Base-by-base conservation (phyloP, 2,329 filamentous ascomycete species). In the Fusarium lyarnte region DNA sequence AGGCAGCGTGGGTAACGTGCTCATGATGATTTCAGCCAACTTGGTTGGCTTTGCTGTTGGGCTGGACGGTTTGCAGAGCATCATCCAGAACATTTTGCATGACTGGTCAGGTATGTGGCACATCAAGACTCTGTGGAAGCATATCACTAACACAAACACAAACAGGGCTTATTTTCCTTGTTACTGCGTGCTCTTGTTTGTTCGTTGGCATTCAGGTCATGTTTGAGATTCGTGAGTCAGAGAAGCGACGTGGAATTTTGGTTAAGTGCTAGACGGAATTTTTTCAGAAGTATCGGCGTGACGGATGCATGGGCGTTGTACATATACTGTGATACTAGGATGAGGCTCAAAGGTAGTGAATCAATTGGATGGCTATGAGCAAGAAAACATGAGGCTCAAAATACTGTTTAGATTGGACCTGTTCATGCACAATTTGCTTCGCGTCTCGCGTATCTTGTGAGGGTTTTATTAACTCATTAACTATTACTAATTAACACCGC, bases 11-110 rank as follows among this genome's bases (percentile, higher is more conserved):
- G 89, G 84, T 2, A 98, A 98, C 76, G 88, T 97, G 29, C 83
- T 98, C 52, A 94, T 98, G 92, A 96, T 99, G 93, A 97, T 98
- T 88, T 88, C 89, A 47, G 96, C 95, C 21, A 99, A 99, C 79
- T 84, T 99, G 23, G 94, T 99, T 16, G 96, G 96, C 0, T 99
- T 98, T 82, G 96, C 95, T 0, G 88, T 99, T 17, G 97, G 97
- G 0, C 74, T 98, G 54, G 96, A 99, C 78, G 96, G 97, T 0
- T 76, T 98, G 78, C 89, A 93, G 81, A 92, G 88, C 35, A 89
- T 98, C 54, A 80, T 97, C 14, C 85, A 86, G 64, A 91, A 92
- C 3, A 94, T 98, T 64, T 84, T 97, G 58, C 89, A 89, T 23
- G 93, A 93, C 64, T 93, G 90, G 84, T 90, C 90, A 46, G 90